phyloP scores from a whole-genome alignment of 2,329 filamentous ascomycete genomes.

The Neurospora sp. region DNA sequence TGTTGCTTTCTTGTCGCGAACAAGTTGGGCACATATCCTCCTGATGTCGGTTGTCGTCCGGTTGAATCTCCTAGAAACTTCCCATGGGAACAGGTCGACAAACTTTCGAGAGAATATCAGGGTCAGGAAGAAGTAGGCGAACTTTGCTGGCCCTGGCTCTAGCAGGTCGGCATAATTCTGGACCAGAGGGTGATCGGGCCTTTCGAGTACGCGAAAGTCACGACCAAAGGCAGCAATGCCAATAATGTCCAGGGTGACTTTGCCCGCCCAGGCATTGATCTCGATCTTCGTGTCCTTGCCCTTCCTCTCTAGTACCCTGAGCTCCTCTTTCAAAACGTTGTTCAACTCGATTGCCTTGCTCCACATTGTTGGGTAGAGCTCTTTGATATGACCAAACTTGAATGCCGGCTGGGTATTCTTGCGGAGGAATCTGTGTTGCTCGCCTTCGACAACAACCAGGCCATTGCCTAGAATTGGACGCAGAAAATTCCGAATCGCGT shows the following conservation, averaged over 20 bases:
- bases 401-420: slow-evolving; percentile 60
- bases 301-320: slow-evolving; percentile 15
- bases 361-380: slow-evolving; percentile 63
- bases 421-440: slow-evolving; percentile 59
- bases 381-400: slow-evolving; percentile 56
- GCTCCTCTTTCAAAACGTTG: slow-evolving; percentile 32
- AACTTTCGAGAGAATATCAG: slow-evolving; percentile 26
- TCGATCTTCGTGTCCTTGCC: slow-evolving; percentile 17
- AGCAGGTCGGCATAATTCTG: slow-evolving; percentile 37
- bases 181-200: slow-evolving; percentile 26
- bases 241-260: slow-evolving; percentile 50
- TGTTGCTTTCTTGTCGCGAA: slow-evolving; percentile 38
- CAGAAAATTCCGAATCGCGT: slow-evolving; percentile 27
- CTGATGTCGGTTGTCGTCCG: slow-evolving; percentile 25
- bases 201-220: slow-evolving; percentile 37
- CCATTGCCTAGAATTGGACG: slow-evolving; percentile 46
- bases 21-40: slow-evolving; percentile 33
- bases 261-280: slow-evolving; percentile 39
- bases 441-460: slow-evolving; percentile 55
- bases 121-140: slow-evolving; percentile 30
- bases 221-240: slow-evolving; percentile 46
- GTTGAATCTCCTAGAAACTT: slow-evolving; percentile 25
- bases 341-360: slow-evolving; percentile 32
- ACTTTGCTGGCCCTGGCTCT: slow-evolving; percentile 35
- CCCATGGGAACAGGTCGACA: slow-evolving; percentile 34